Conservation (phyloP, 495 filamentous ascomycete species). For the Aspergillus baeticus region DNA sequence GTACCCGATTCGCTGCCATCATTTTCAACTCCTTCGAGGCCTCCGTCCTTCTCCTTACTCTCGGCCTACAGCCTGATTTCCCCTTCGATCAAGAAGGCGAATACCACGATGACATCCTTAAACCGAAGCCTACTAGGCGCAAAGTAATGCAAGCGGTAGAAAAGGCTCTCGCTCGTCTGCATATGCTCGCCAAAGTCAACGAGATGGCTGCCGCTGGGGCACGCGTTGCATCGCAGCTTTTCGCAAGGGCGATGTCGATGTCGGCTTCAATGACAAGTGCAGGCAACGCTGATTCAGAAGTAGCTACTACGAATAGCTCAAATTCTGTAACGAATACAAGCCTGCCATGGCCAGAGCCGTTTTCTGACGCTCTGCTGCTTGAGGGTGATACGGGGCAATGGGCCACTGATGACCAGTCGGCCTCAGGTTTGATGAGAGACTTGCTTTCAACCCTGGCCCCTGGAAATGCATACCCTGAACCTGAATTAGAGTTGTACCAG, state of each 20-base stretch:
- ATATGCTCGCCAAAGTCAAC: neutral
- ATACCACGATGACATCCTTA: neutral
- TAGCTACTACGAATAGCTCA: no score
- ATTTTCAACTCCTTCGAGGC: slow-evolving; percentile 25
- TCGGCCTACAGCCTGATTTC: neutral
- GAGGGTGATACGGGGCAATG: no score
- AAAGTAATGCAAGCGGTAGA: neutral
- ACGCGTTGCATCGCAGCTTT: neutral
- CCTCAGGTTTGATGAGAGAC: no score
- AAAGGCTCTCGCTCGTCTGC: neutral
- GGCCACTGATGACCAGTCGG: no score
- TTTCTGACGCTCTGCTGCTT: no score
- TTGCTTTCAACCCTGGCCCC: no score
- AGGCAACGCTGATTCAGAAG: no score
- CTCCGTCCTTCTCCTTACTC: neutral
- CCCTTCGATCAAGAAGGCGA: neutral
- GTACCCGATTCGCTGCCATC: slow-evolving; percentile 19
- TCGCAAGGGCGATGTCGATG: neutral
- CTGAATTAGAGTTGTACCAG: no score
- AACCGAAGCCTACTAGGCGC: neutral
- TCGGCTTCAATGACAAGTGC: no score
- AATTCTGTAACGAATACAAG: no score
- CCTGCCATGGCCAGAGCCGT: no score
- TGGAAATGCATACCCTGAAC: no score
- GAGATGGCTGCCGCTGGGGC: neutral